phyloP scores from a whole-genome alignment of 2,329 filamentous ascomycete species.

The Penicillium digitatum region DNA sequence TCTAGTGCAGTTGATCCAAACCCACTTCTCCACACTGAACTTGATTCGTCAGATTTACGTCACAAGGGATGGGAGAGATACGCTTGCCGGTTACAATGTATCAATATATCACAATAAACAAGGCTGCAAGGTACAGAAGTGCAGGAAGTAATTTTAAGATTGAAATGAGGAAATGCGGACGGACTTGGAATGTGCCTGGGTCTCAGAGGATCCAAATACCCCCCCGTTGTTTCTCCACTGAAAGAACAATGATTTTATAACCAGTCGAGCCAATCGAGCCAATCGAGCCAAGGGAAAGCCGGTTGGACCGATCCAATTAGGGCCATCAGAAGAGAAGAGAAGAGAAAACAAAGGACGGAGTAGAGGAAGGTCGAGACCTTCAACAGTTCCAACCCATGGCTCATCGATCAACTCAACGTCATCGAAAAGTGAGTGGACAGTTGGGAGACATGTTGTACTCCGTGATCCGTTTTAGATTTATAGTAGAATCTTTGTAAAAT shows the following conservation, averaged over 20 bases:
- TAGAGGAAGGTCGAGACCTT: neutral
- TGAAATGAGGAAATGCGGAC: neutral
- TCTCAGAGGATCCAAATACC: neutral
- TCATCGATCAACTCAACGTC: conserved; percentile 2
- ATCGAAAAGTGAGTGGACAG: conserved; percentile 3
- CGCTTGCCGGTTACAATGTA: neutral
- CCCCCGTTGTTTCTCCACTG: neutral
- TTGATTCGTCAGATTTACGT: conserved; percentile 7
- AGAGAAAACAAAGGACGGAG: neutral
- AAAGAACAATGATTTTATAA: neutral
- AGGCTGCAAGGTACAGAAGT: conserved; percentile 4
- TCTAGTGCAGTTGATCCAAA: conserved; percentile 13
- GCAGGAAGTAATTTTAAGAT: neutral
- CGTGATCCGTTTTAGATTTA: too few relatives aligned
- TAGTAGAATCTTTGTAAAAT: too few relatives aligned
- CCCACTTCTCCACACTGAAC: conserved; percentile 9
- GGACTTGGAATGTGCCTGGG: conserved; percentile 4
- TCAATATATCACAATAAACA: conserved; percentile 3
- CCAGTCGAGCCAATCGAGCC: neutral
- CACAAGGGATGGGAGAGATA: conserved; percentile 2
- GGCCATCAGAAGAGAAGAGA: neutral
- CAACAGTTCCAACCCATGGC: neutral
- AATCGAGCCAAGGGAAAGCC: neutral
- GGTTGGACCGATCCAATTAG: neutral
- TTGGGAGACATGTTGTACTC: too few relatives aligned